Evolutionary conservation across 2,329 filamentous ascomycete genomes (phyloP), one percentile per base, ranked within the genome.

Genomic region (Fragosphaeria purpurea): DNA sequence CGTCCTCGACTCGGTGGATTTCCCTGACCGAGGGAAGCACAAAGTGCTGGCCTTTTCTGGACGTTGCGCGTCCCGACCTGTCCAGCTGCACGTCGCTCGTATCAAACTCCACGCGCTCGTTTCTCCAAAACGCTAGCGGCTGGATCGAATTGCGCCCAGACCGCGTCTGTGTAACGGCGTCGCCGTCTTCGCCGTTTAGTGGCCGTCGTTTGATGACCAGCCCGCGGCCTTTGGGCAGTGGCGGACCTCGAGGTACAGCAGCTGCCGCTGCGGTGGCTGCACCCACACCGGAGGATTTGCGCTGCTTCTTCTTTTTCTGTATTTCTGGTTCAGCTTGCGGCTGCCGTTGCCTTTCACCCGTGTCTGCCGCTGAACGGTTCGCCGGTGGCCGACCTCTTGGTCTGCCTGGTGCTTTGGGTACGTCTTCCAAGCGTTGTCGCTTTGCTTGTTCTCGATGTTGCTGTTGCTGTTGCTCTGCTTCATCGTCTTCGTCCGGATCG

Each of bases 81-180:
- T 76, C 76, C 33, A 70, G 69, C 42, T 67, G 63, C 33, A 61
- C 65, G 46, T 82, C 79, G 31, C 80, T 77, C 13, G 77, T 72
- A 47, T 83, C 81, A 60, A 82, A 87, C 30, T 88, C 78, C 44
- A 85, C 79, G 49, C 79, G 79, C 63, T 97, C 91, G 57, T 89
- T 89, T 59, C 82, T 82, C 91, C 91, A 97, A 63, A 78, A 95
- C 32, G 87, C 81, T 37, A 96, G 68, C 0, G 90, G 93, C 53
- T 80, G 80, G 55, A 88, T 83, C 8, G 86, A 88, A 48, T 81
- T 79, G 51, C 93, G 80, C 2, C 88, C 90, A 10, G 85, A 91
- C 49, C 88, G 82, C 47, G 83, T 86, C 43, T 74, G 70, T 32
- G 68, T 71, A 48, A 81, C 74, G 1, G 70, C 64, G 9, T 70